Base-by-base conservation (phyloP, 257 asterid genomes). In the Ocimum tenuiflorum region DNA sequence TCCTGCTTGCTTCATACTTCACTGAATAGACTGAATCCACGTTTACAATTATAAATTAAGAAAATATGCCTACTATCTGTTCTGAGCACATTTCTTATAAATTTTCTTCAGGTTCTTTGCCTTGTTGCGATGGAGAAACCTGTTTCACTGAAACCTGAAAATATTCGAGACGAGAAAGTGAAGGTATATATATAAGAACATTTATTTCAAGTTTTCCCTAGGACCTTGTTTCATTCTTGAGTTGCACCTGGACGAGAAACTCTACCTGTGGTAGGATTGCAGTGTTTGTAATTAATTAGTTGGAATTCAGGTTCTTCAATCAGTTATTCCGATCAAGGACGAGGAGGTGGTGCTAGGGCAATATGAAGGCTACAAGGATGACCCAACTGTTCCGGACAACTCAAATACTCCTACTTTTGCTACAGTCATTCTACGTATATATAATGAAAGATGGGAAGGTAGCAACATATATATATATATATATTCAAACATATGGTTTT, bases 361-460 rank as follows among this genome's bases (percentile, higher is more conserved):
- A 73, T 94, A 94, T 64, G 91, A 90, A 51, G 99, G 99, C 68
- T 91, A 94, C 70, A 86, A 70, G 69, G 97, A 88, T 67, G 99
- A 94, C 83, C 80, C 91, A 81, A 86, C 97, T 0, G 99, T 94
- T 77, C 97, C 99, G 49, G 76, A 86, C 69, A 72, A 83, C 70
- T 91, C 97, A 36, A 88, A 88, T 63, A 91, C 97, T 67, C 97
- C 97, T 67, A 91, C 97, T 71, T 86, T 91, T 66, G 96, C 97
- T 48, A 77, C 95, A 43, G 60, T 81, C 63, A 49, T 91, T 71
- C 74, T 91, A 61, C 89, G 82, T 46, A 71, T 91, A 54, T 92
- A 91, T 82, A 91, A 84, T 53, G 97, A 88, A 79, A 77, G 97
- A 84, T 91, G 97, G 96, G 97, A 91, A 88, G 97, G 97, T 90